Conservation (phyloP, 129 eudicot genomes). For the Tagetes patula region DNA sequence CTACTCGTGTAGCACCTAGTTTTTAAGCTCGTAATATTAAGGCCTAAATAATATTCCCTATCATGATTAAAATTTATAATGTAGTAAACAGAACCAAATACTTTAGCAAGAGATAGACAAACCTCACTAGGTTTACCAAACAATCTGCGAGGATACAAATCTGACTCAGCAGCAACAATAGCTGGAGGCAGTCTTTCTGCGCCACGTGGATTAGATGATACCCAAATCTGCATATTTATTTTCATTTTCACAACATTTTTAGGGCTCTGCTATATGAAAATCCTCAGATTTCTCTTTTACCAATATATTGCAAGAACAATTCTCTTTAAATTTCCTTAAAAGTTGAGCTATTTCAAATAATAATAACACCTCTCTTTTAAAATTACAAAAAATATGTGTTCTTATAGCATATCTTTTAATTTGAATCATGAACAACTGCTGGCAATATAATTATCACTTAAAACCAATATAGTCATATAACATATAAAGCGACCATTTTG, state of each 20-base stretch:
- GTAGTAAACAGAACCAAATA: not conserved
- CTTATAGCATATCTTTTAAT: not conserved
- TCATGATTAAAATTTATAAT: not conserved
- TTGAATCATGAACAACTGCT: not conserved
- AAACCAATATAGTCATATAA: not conserved
- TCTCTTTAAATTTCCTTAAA: not conserved
- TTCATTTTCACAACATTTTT: not conserved
- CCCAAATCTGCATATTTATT: slow-evolving; percentile 66
- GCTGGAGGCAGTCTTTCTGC: slow-evolving; percentile 86
- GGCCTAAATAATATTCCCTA: not conserved
- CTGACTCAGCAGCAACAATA: slow-evolving; percentile 72
- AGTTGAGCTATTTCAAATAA: not conserved
- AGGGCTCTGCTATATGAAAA: not conserved
- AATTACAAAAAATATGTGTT: not conserved
- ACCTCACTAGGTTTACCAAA: slow-evolving; percentile 86
- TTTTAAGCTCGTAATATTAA: not conserved
- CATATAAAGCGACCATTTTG: not conserved
- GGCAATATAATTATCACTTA: not conserved
- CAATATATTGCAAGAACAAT: not conserved
- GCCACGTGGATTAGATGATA: slow-evolving; percentile 79
- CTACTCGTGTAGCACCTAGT: not conserved
- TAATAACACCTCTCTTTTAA: not conserved
- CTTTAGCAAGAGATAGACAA: slow-evolving; percentile 13
- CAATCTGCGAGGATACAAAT: slow-evolving; percentile 65
- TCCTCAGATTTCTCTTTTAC: not conserved